phyloP scores from a whole-genome alignment of 768 basidiomycete genomes.

The Kwoniella botswanensis region DNA sequence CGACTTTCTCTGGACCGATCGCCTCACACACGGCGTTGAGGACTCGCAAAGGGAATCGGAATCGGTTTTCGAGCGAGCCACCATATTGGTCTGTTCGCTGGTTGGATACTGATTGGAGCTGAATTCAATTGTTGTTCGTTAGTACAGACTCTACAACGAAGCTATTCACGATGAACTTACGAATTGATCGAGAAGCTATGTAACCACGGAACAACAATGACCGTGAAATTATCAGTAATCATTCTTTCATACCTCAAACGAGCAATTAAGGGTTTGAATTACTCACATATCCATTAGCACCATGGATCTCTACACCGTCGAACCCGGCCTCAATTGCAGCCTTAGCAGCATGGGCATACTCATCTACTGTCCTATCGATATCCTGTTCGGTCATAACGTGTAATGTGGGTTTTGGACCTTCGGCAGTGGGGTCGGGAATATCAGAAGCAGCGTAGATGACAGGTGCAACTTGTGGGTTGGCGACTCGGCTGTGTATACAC shows the following conservation, averaged over 20 bases:
- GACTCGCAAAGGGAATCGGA: slow-evolving; percentile 66
- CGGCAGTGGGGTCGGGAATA: slow-evolving; percentile 16
- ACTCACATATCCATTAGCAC: slow-evolving; percentile 59
- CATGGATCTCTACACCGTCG: slow-evolving; percentile 67
- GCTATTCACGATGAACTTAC: not conserved
- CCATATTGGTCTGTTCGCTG: slow-evolving; percentile 70
- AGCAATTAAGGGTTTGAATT: no score
- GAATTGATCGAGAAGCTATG: slow-evolving; percentile 66
- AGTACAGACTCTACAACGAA: not conserved
- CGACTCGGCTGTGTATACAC: slow-evolving; percentile 49
- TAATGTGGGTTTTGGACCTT: slow-evolving; percentile 20
- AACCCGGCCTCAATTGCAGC: slow-evolving; percentile 71
- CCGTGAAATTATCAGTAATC: slow-evolving; percentile 49
- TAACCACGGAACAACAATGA: not conserved
- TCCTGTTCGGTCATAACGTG: slow-evolving; percentile 58
- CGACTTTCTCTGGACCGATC: slow-evolving; percentile 65
- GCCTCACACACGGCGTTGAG: slow-evolving; percentile 64
- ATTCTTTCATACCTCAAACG: not conserved
- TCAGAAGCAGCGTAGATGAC: slow-evolving; percentile 22
- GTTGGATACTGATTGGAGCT: slow-evolving; percentile 64
- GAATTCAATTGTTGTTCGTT: not conserved
- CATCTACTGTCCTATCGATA: slow-evolving; percentile 57
- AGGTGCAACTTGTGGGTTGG: slow-evolving; percentile 9
- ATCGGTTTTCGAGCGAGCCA: slow-evolving; percentile 68
- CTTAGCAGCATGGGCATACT: slow-evolving; percentile 65